phyloP scores from a whole-genome alignment of 768 basidiomycete genomes.

The Phaeolepiota aurea region DNA sequence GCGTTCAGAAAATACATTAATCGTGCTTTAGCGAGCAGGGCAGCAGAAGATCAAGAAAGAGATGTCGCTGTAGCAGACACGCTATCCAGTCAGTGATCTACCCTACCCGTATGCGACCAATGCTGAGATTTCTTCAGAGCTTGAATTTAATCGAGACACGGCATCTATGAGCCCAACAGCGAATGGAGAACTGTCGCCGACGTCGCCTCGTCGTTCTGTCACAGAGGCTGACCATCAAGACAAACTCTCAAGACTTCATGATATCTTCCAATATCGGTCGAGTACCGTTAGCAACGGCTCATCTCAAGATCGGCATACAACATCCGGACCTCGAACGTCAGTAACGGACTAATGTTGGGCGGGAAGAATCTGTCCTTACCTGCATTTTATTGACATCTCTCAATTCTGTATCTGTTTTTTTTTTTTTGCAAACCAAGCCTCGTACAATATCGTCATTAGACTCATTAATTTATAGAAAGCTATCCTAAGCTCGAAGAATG shows the following conservation, averaged over 20 bases:
- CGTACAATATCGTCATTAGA: slow-evolving; percentile 2
- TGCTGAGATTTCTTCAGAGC: slow-evolving; percentile 39
- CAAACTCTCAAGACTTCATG: slow-evolving; percentile 66
- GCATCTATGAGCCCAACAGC: slow-evolving; percentile 18
- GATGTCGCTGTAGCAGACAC: slow-evolving; percentile 78
- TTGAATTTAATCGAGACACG: slow-evolving; percentile 45
- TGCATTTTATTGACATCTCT: not conserved
- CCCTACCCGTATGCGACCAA: too few species aligned
- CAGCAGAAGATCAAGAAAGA: slow-evolving; percentile 80
- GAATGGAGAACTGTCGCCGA: slow-evolving; percentile 15
- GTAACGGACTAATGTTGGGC: slow-evolving; percentile 14
- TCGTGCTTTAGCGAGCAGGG: slow-evolving; percentile 77
- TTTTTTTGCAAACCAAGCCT: slow-evolving; percentile 4
- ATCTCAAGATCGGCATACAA: slow-evolving; percentile 23
- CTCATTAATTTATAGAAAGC: too few species aligned
- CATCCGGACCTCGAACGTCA: slow-evolving; percentile 21
- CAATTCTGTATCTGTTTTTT: slow-evolving; percentile 4
- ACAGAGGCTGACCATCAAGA: slow-evolving; percentile 42
- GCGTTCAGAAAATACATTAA: slow-evolving; percentile 91
- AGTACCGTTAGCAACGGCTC: slow-evolving; percentile 49
- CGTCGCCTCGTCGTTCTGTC: slow-evolving; percentile 14
- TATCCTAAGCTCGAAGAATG: too few species aligned
- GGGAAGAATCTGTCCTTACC: not conserved
- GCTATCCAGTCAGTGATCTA: slow-evolving; percentile 56
- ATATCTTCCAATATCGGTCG: slow-evolving; percentile 77